phyloP scores from a whole-genome alignment of 176 grass and related monocot genomes.

The Carex cristatella region DNA sequence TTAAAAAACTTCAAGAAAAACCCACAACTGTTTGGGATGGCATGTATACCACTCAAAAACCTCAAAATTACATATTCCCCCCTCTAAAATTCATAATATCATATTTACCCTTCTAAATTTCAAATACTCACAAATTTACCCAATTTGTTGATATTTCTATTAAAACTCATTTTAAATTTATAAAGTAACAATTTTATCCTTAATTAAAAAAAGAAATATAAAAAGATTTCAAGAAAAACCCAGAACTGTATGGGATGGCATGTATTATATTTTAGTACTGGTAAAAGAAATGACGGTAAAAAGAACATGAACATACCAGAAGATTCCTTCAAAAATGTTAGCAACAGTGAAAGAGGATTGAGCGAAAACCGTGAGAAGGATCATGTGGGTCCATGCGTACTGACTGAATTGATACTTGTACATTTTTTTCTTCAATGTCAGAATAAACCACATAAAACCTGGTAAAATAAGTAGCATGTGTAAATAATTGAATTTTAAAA shows the following conservation, averaged over 20 bases:
- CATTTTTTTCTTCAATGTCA: conserved; percentile 83
- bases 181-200: too few species aligned
- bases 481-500: background rate
- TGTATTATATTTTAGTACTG: background rate
- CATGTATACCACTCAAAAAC: background rate
- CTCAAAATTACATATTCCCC: too few species aligned
- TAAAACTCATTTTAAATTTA: too few species aligned
- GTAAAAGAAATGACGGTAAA: background rate
- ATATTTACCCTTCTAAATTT: too few species aligned
- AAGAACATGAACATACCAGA: conserved; percentile 42
- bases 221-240: background rate
- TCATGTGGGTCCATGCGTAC: conserved; percentile 96
- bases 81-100: too few species aligned
- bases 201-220: background rate
- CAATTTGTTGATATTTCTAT: too few species aligned
- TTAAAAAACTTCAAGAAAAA: background rate
- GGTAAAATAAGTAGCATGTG: background rate
- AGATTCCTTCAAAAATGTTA: conserved; percentile 90
- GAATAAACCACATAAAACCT: conserved; percentile 97
- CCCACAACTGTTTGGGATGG: background rate
- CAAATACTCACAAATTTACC: too few species aligned
- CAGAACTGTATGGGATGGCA: background rate
- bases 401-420: conserved; percentile 95
- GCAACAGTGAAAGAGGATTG: conserved; percentile 88
- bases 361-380: conserved; percentile 71